These are phyloP conservation scores for Sordariomycetes sp. DNA, from an alignment of 2,329 filamentous ascomycete genomes.

Conservation along the genomic window DNA sequence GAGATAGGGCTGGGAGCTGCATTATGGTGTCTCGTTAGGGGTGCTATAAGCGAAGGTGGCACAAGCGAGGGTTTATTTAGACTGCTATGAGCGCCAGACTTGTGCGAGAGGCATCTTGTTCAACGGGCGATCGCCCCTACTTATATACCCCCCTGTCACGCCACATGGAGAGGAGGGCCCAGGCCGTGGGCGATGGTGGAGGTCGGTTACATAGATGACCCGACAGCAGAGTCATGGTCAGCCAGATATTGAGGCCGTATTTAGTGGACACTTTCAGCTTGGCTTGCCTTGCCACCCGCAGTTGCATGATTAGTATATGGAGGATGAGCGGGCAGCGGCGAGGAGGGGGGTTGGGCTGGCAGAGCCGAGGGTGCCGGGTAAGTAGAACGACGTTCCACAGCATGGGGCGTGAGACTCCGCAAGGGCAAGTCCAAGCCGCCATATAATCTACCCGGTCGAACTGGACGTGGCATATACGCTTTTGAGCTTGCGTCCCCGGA, in stretches of 20 bases:
- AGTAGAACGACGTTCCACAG: too few species aligned
- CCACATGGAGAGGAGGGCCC: background rate
- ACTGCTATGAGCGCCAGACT: background rate
- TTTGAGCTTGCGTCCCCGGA: background rate
- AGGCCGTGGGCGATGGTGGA: too few species aligned
- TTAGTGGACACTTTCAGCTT: background rate
- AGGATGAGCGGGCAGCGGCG: too few species aligned
- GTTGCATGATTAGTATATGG: too few species aligned
- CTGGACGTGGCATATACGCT: background rate
- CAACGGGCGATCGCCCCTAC: background rate
- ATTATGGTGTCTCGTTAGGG: background rate
- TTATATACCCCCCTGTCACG: background rate
- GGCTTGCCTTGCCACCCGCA: background rate
- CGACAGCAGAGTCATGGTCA: background rate
- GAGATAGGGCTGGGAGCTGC: slow-evolving; percentile 6
- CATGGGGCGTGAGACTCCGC: too few species aligned
- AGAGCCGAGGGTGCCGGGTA: too few species aligned
- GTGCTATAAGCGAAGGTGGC: background rate
- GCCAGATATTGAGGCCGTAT: background rate
- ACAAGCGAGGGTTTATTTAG: background rate
- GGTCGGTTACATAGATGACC: background rate
- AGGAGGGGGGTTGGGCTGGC: too few species aligned
- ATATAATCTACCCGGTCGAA: background rate
- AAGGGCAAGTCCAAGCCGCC: background rate
- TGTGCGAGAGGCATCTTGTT: background rate